Conservation (phyloP, 139 green algal genomes). For the Tetradesmus lagerheimii region DNA sequence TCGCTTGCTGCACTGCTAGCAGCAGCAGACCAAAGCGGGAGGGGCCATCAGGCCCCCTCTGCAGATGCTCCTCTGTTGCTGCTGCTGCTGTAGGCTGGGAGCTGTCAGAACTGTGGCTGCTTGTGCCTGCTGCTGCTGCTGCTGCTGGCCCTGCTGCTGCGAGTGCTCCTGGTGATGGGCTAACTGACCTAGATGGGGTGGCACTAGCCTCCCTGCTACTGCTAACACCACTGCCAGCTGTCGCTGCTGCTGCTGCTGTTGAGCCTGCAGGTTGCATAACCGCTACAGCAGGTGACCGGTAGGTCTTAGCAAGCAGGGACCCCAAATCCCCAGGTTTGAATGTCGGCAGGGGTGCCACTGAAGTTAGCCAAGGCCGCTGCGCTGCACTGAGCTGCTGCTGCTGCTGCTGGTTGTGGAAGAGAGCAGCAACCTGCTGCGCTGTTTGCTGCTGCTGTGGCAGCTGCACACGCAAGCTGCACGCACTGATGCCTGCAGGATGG, state of each 20-base stretch:
- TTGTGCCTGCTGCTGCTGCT: conserved; percentile 28
- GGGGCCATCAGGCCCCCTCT: background rate
- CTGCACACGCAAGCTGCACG: background rate
- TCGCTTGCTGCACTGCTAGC: conserved; percentile 19
- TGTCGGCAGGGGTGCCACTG: background rate
- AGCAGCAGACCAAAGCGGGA: conserved; percentile 3
- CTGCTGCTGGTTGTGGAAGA: conserved; percentile 2
- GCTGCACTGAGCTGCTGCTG: background rate
- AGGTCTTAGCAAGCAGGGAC: background rate
- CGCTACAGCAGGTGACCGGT: background rate
- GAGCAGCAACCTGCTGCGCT: background rate
- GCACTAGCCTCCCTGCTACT: background rate
- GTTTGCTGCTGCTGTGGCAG: background rate
- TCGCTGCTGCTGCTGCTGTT: background rate
- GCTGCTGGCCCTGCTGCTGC: background rate
- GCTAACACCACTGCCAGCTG: too few relatives aligned
- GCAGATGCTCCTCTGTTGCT: background rate
- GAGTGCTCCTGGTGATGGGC: too few relatives aligned
- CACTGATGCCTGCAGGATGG: background rate
- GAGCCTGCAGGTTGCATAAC: background rate
- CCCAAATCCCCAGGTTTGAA: background rate
- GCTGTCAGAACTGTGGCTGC: background rate
- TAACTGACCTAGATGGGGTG: background rate
- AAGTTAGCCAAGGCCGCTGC: background rate
- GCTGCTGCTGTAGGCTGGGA: background rate